A percentile compares a stretch with the other conserved stretches of the same genome.
Evolutionary conservation across 179 eudicot species (phyloP).

Genomic region (Silene noctiflora): DNA sequence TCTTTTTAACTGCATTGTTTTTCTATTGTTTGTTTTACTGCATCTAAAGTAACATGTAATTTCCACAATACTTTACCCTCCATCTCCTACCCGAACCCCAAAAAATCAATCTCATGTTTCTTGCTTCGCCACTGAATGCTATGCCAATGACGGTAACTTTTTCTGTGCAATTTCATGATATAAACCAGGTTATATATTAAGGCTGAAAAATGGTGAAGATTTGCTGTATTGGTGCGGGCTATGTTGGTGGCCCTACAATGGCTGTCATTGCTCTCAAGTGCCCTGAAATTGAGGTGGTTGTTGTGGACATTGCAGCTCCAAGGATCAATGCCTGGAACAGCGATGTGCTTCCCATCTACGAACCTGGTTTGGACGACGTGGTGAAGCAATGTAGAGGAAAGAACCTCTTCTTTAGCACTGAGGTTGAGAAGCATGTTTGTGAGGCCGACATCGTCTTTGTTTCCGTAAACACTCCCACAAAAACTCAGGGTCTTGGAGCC

Average conservation of each 20-base stretch:
- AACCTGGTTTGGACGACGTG: slow-evolving; percentile 50
- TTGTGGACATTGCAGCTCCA: slow-evolving; percentile 42
- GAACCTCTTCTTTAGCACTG: slow-evolving; percentile 48
- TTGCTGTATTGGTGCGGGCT: slow-evolving; percentile 57
- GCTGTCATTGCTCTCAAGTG: slow-evolving; percentile 54
- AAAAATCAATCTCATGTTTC: too few relatives aligned
- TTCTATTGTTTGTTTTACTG: too few relatives aligned
- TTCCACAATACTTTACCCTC: too few relatives aligned
- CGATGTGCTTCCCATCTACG: slow-evolving; percentile 46
- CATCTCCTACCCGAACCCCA: too few relatives aligned
- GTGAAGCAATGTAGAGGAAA: slow-evolving; percentile 48
- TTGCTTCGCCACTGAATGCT: background rate
- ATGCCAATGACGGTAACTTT: background rate
- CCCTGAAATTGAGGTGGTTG: slow-evolving; percentile 49
- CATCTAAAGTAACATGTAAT: too few relatives aligned
- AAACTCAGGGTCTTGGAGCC: slow-evolving; percentile 49
- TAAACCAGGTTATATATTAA: slow-evolving; percentile 12
- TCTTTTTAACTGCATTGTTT: too few relatives aligned
- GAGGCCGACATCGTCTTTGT: slow-evolving; percentile 53
- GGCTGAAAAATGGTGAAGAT: slow-evolving; percentile 45
- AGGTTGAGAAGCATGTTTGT: slow-evolving; percentile 44
- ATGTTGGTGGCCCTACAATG: slow-evolving; percentile 58
- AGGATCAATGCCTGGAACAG: slow-evolving; percentile 55
- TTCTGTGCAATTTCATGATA: background rate
- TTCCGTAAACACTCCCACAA: slow-evolving; percentile 50